A percentile compares a stretch with the other conserved stretches of the same genome.
Conservation (phyloP, 345 rosid species). For the Firmiana major region DNA sequence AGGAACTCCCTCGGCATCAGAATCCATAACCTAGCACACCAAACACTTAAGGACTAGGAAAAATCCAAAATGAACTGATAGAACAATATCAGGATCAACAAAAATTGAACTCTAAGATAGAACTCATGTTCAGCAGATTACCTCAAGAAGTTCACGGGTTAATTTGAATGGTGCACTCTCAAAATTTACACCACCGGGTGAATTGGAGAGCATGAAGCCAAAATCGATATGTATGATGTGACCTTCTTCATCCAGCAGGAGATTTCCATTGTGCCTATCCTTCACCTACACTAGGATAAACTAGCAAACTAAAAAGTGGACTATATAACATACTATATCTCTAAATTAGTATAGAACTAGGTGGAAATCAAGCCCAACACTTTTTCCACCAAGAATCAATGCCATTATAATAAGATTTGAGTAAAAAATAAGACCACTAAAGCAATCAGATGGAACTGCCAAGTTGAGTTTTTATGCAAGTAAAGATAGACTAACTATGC, state of each 20-base stretch:
- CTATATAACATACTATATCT: neutral
- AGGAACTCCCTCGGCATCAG: conserved; percentile 99
- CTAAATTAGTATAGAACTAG: neutral
- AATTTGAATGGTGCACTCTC: conserved; percentile 99
- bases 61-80: conserved; percentile 4
- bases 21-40: conserved; percentile 86
- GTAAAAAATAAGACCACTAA: neutral
- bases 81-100: conserved; percentile 3
- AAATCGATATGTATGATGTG: conserved; percentile 99
- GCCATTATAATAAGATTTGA: neutral
- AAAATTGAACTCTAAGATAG: neutral
- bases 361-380: neutral
- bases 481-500: too few species aligned
- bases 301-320: neutral
- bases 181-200: conserved; percentile 99
- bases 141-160: conserved; percentile 99
- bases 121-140: conserved; percentile 13
- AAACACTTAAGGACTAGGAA: conserved; percentile 4
- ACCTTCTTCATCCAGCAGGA: conserved; percentile 95
- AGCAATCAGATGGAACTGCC: neutral
- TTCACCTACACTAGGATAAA: conserved; percentile 50
- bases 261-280: conserved; percentile 97
- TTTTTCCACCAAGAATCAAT: neutral
- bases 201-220: conserved; percentile 98
- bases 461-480: too few species aligned